phyloP scores from a whole-genome alignment of 306 rosid genomes.

The Cicer arietinum region DNA sequence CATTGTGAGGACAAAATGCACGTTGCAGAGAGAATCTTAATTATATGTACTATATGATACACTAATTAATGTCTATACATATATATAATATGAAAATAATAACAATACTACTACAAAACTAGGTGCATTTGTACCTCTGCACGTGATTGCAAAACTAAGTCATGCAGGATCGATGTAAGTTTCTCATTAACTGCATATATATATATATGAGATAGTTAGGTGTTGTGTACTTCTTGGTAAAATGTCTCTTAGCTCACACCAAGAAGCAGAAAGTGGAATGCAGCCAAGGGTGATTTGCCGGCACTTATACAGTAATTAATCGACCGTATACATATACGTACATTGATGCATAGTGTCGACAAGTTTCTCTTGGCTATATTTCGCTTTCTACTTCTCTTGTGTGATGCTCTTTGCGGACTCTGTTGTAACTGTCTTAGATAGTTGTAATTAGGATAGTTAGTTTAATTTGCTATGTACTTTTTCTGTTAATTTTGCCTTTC shows the following conservation, averaged over 20 bases:
- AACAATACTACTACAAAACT: too few relatives aligned
- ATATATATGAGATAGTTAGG: too few relatives aligned
- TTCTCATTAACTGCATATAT: too few relatives aligned
- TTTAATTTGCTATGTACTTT: too few relatives aligned
- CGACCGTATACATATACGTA: too few relatives aligned
- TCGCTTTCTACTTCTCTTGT: constrained; percentile 42
- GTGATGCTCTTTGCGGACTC: constrained; percentile 11
- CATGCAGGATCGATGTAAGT: not conserved
- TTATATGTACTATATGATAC: not conserved
- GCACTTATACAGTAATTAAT: not conserved
- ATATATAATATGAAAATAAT: too few relatives aligned
- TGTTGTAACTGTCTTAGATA: too few relatives aligned
- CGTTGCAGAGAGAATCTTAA: constrained; percentile 36
- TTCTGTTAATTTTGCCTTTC: too few relatives aligned
- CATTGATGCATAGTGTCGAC: constrained; percentile 23
- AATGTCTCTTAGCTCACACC: too few relatives aligned
- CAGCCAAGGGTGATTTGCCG: constrained; percentile 55
- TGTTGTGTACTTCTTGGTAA: too few relatives aligned
- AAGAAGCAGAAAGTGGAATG: constrained; percentile 36
- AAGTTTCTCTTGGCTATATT: constrained; percentile 46
- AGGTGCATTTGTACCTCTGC: constrained; percentile 13
- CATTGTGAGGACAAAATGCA: constrained; percentile 10
- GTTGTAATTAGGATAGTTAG: too few relatives aligned
- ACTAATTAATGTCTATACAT: not conserved
- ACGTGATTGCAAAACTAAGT: not conserved